A percentile compares a stretch with the other conserved stretches of the same genome.
Evolutionary conservation across 371 early-diverging fungal genomes (phyloP).

Genomic region (Apophysomyces variabilis): DNA sequence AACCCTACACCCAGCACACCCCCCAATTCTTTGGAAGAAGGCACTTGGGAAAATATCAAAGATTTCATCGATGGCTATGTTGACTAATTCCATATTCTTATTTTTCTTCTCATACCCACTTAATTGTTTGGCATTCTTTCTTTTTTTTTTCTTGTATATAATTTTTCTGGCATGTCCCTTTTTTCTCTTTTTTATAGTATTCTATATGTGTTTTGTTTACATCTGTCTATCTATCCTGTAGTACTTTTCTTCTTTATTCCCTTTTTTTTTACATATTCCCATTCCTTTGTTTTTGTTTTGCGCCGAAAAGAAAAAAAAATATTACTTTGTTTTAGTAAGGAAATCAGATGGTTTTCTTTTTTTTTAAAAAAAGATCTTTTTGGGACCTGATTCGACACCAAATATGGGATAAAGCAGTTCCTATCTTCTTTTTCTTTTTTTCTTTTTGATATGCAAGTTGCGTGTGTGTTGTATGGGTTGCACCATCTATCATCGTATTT

Average conservation of each 20-base stretch:
- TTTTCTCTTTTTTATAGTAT: background rate
- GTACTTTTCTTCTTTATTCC: background rate
- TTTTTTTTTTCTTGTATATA: background rate
- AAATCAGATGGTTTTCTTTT: background rate
- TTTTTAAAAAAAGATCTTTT: background rate
- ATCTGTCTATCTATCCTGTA: background rate
- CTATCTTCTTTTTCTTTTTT: background rate
- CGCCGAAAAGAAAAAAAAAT: no score
- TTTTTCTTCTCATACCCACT: background rate
- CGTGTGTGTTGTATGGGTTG: background rate
- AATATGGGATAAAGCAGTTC: background rate
- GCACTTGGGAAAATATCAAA: constrained; percentile 22
- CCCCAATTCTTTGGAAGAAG: constrained; percentile 12
- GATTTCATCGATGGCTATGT: constrained; percentile 21
- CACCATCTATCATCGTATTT: background rate
- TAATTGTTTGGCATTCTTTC: background rate
- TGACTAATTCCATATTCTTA: constrained; percentile 9
- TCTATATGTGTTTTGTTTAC: no score
- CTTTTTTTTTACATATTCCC: background rate
- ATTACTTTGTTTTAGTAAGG: no score
- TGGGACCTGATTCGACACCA: background rate
- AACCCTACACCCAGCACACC: background rate
- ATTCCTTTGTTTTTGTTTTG: background rate
- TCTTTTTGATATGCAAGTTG: background rate
- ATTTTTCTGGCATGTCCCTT: background rate